phyloP scores from a whole-genome alignment of 2,329 filamentous ascomycete species.

The Colletotrichum costaricense region DNA sequence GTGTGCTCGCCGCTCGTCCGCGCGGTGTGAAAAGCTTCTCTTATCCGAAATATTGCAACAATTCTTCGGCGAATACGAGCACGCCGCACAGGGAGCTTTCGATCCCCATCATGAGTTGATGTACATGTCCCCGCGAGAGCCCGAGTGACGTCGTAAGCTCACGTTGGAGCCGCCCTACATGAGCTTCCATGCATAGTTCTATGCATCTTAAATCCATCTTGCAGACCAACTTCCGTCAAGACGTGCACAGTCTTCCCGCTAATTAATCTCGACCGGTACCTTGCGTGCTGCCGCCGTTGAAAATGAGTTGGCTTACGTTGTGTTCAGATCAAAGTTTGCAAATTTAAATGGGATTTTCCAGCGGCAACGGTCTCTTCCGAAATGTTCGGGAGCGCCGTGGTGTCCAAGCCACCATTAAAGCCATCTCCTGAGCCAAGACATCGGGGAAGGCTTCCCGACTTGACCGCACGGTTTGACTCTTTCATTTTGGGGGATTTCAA shows the following conservation, averaged over 20 bases:
- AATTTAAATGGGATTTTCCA: neutral
- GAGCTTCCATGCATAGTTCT: conserved; percentile 25
- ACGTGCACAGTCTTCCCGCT: neutral
- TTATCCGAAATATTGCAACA: neutral
- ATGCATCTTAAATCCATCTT: neutral
- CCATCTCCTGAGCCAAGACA: neutral
- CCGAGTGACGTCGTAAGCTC: conserved; percentile 8
- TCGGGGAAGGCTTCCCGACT: neutral
- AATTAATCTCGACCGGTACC: neutral
- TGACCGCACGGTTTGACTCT: neutral
- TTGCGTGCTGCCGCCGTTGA: neutral
- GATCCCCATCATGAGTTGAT: neutral
- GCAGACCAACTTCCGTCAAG: neutral
- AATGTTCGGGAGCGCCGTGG: neutral
- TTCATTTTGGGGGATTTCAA: neutral
- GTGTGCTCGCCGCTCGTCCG: neutral
- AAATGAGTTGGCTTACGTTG: neutral
- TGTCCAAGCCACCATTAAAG: neutral
- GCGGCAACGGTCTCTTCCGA: neutral
- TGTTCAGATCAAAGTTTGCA: too few relatives aligned
- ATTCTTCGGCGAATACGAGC: conserved; percentile 9
- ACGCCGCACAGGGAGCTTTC: neutral
- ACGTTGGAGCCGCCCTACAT: neutral
- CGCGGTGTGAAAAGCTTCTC: neutral
- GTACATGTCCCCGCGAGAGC: neutral